A percentile compares a stretch with the other conserved stretches of the same genome.
Evolutionary conservation across 495 filamentous ascomycete species (phyloP).

Genomic region (Aspergillus mulundensis): DNA sequence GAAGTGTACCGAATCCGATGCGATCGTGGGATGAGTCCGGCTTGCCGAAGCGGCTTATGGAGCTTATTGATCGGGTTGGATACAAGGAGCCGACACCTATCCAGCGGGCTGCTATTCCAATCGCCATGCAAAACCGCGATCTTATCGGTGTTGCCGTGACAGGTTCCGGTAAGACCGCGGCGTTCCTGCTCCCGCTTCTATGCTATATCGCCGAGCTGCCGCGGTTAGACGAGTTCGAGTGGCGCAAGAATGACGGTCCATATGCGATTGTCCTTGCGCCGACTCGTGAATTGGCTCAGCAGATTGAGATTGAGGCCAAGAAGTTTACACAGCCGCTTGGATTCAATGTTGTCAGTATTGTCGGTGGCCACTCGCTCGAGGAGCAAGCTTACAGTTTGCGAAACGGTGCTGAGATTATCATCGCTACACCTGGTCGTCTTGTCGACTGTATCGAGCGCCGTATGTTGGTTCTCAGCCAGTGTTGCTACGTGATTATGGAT

Average conservation of each 20-base stretch:
- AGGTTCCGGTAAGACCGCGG: constrained; percentile 97
- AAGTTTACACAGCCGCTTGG: constrained; percentile 91
- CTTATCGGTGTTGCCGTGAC: constrained; percentile 97
- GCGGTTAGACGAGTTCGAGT: constrained; percentile 73
- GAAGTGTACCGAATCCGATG: constrained; percentile 93
- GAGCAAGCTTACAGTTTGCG: constrained; percentile 90
- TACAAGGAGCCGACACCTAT: constrained; percentile 93
- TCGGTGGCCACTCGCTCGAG: constrained; percentile 93
- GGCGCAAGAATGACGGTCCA: constrained; percentile 84
- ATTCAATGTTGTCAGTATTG: constrained; percentile 94
- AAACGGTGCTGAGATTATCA: constrained; percentile 98
- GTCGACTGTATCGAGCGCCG: constrained; percentile 96
- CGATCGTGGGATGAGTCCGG: constrained; percentile 87
- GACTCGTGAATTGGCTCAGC: constrained; percentile 97
- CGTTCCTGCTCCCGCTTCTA: constrained; percentile 90
- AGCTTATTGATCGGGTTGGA: constrained; percentile 79
- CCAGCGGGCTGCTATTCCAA: constrained; percentile 92
- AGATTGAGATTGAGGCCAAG: constrained; percentile 91
- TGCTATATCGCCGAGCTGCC: constrained; percentile 94
- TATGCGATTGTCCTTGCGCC: constrained; percentile 96
- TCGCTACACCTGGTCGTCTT: constrained; percentile 94
- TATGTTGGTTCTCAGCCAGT: constrained; percentile 86
- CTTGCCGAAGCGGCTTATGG: constrained; percentile 73
- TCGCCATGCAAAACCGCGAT: constrained; percentile 88
- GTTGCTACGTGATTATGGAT: constrained; percentile 98